Evolutionary conservation across 306 rosid genomes (phyloP).

Genomic region (Luffa aegyptiaca): DNA sequence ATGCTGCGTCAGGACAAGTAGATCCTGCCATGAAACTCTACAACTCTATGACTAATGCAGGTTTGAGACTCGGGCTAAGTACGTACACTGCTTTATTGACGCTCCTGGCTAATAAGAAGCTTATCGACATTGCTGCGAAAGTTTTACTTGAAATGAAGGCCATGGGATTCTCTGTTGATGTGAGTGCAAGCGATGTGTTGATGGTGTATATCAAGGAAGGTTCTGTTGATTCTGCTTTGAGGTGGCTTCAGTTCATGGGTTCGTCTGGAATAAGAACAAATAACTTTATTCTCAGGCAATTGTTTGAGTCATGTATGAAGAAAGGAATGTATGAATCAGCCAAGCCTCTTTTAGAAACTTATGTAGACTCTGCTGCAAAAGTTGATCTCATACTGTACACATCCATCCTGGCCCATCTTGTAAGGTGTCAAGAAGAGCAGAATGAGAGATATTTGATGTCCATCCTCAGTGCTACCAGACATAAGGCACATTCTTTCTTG

Average conservation of each 20-base stretch:
- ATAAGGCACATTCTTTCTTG: slow-evolving; percentile 75
- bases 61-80: slow-evolving; percentile 76
- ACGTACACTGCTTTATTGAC: slow-evolving; percentile 68
- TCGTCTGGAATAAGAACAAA: slow-evolving; percentile 86
- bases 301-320: slow-evolving; percentile 94
- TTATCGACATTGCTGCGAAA: slow-evolving; percentile 65
- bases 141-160: slow-evolving; percentile 87
- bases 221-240: slow-evolving; percentile 75
- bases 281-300: slow-evolving; percentile 75
- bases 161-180: slow-evolving; percentile 88
- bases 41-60: slow-evolving; percentile 86
- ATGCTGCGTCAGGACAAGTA: slow-evolving; percentile 79
- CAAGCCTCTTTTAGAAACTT: slow-evolving; percentile 82
- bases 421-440: slow-evolving; percentile 81
- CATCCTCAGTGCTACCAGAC: slow-evolving; percentile 73
- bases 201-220: slow-evolving; percentile 97
- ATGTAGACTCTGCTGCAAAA: slow-evolving; percentile 75
- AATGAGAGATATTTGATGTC: slow-evolving; percentile 89
- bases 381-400: slow-evolving; percentile 91
- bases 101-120: slow-evolving; percentile 80
- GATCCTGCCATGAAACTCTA: slow-evolving; percentile 86
- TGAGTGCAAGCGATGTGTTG: slow-evolving; percentile 81
- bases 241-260: slow-evolving; percentile 93
- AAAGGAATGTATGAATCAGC: slow-evolving; percentile 70
- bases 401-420: slow-evolving; percentile 84